These are phyloP conservation scores for Acarospora socialis DNA, from an alignment of 2,329 filamentous ascomycete species.

Conservation along the genomic window DNA sequence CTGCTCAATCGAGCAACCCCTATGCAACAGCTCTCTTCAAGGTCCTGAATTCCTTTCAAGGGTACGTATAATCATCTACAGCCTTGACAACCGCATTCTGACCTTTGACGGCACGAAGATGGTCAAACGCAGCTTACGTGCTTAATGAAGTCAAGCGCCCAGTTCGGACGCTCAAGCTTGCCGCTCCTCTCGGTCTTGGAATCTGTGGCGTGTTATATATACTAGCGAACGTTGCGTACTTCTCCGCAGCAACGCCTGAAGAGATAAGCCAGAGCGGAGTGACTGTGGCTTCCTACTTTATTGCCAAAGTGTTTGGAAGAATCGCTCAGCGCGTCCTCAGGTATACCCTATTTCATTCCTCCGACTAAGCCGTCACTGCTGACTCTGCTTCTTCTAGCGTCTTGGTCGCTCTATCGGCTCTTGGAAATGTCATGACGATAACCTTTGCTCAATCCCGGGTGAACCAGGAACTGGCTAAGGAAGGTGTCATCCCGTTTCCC, in stretches of 20 bases:
- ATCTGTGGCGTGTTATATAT: conserved; percentile 49
- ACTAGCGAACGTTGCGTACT: conserved; percentile 53
- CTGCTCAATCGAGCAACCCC: conserved; percentile 50
- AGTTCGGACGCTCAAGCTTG: conserved; percentile 48
- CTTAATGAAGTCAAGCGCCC: conserved; percentile 53
- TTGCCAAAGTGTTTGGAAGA: conserved; percentile 29
- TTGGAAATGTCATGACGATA: conserved; percentile 52
- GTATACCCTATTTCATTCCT: too few species aligned
- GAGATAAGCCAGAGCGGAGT: conserved; percentile 27
- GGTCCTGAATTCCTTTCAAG: conserved; percentile 56
- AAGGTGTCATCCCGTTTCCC: conserved; percentile 51
- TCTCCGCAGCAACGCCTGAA: conserved; percentile 35
- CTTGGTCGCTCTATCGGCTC: conserved; percentile 53
- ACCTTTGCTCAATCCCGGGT: conserved; percentile 55
- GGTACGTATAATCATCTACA: too few species aligned
- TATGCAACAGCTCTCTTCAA: conserved; percentile 58
- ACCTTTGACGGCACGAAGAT: conserved; percentile 17
- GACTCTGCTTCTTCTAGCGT: too few species aligned
- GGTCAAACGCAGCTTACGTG: conserved; percentile 23
- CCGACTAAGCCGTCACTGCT: too few species aligned
- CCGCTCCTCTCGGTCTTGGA: conserved; percentile 46
- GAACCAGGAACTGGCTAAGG: conserved; percentile 51
- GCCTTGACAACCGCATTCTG: conserved; percentile 48
- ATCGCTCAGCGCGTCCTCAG: conserved; percentile 10
- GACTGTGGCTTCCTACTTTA: conserved; percentile 29